Base-by-base conservation (phyloP, 495 filamentous ascomycete species). In the Penicillium nucicola region DNA sequence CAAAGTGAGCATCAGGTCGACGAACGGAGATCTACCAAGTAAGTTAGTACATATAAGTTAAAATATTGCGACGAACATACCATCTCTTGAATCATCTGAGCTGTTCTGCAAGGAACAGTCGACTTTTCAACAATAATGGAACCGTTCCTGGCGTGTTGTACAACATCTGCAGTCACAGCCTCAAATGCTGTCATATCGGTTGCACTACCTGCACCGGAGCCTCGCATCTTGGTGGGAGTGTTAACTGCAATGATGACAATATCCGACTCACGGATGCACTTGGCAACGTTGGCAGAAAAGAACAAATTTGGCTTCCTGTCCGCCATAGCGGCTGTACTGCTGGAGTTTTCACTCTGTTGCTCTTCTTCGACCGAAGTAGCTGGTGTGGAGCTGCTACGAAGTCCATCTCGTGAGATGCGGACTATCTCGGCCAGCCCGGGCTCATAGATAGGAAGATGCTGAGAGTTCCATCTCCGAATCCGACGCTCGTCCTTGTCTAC, bases 111-210 rank as follows among this genome's bases (percentile, higher is more conserved):
- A 11, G 88, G 88, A 19, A 92, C 87, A 0, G 88, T 92, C 20
- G 78, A 83, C 65, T 91, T 91, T 66, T 91, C 88, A 0, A 91
- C 88, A 9, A 92, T 74, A 46, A 91, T 89, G 45, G 84, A 81
- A 15, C 84, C 84, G 14, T 70, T 63, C 32, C 69, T 78, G 11
- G 88, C 82, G 43, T 84, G 69, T 37, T 77, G 69, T 1, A 87
- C 88, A 30, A 92, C 84, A 15, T 77, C 79, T 33, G 78, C 67
- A 1, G 77, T 78, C 0, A 83, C 88, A 20, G 76, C 72, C 61
- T 92, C 87, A 12, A 91, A 74, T 18, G 79, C 80, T 19, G 79
- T 80, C 49, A 90, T 71, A 55, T 92, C 84, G 1, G 83, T 83
- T 14, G 87, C 87, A 40, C 70, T 71, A 10, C 86, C 88, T 12